Base-by-base conservation (phyloP, 1,139 yeast genomes). In the Lodderomyces theae region DNA sequence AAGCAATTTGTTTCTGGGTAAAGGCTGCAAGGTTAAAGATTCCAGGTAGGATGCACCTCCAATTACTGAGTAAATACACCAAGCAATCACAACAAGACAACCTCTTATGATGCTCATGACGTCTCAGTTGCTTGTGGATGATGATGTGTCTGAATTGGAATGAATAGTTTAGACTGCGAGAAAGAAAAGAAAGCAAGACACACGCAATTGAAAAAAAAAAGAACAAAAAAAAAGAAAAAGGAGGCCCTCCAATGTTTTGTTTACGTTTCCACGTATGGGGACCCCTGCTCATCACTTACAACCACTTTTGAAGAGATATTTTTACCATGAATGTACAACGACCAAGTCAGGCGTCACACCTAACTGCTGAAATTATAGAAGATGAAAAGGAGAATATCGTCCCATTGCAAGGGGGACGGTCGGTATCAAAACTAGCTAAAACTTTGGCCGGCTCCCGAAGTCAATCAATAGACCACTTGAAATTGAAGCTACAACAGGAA, bases 341-440 rank as follows among this genome's bases (percentile, higher is more conserved):
- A 28, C 31, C 31, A 28, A 15, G 18, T 15, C 31, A 15, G 31
- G 11, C 18, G 9, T 18, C 31, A 15, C 7, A 28, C 4, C 18
- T 15, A 8, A 72, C 75, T 39, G 78, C 80, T 47, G 70, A 74
- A 17, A 56, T 68, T 26, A 66, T 88, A 31, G 95, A 87, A 56
- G 64, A 66, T 18, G 83, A 85, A 42, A 89, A 89, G 61, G 97
- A 89, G 59, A 89, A 89, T 54, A 82, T 89, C 3, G 74, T 75
- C 49, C 89, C 95, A 0, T 52, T 81, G 21, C 65, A 68, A 2
- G 80, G 78, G 12, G 97, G 97, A 2, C 68, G 92, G 38, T 79
- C 92, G 0, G 95, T 82, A 0, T 53, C 66, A 12, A 74, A 80
- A 15, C 64, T 89, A 31, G 76, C 77, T 1, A 63, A 68, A 34